phyloP scores from a whole-genome alignment of 768 basidiomycete species.

The Lactarius hengduanensis region DNA sequence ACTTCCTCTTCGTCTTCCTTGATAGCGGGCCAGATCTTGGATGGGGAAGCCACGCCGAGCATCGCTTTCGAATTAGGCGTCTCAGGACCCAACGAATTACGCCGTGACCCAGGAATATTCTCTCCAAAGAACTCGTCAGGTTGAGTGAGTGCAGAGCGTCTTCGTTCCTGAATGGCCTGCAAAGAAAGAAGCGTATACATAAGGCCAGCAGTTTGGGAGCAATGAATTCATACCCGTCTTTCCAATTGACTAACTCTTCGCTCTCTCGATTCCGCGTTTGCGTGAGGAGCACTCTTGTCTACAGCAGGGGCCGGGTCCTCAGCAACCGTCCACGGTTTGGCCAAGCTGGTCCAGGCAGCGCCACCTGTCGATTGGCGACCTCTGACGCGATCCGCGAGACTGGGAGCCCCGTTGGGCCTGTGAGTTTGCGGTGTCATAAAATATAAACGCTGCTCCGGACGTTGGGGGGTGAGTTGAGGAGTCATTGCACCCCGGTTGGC shows the following conservation, averaged over 20 bases:
- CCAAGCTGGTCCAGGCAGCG: slow-evolving; percentile 44
- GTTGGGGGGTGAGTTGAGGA: slow-evolving; percentile 28
- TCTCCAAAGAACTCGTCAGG: slow-evolving; percentile 50
- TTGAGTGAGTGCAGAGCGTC: slow-evolving; percentile 54
- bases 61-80: slow-evolving; percentile 8
- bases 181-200: neutral
- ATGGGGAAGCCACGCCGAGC: slow-evolving; percentile 9
- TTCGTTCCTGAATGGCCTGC: slow-evolving; percentile 60
- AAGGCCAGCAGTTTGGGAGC: neutral
- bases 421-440: slow-evolving; percentile 62
- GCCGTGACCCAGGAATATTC: slow-evolving; percentile 52
- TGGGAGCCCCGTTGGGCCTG: slow-evolving; percentile 15
- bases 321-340: slow-evolving; percentile 54
- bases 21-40: slow-evolving; percentile 24
- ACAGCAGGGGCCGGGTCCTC: slow-evolving; percentile 50
- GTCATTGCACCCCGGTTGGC: slow-evolving; percentile 4
- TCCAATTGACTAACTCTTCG: slow-evolving; percentile 14
- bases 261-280: neutral
- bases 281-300: neutral
- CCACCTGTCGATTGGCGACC: slow-evolving; percentile 25
- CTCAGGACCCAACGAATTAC: slow-evolving; percentile 33
- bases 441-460: slow-evolving; percentile 36
- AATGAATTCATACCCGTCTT: slow-evolving; percentile 14
- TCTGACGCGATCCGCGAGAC: slow-evolving; percentile 28
- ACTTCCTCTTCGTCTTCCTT: slow-evolving; percentile 35